phyloP scores from a whole-genome alignment of 768 basidiomycete genomes.

The Panellus pusillus region DNA sequence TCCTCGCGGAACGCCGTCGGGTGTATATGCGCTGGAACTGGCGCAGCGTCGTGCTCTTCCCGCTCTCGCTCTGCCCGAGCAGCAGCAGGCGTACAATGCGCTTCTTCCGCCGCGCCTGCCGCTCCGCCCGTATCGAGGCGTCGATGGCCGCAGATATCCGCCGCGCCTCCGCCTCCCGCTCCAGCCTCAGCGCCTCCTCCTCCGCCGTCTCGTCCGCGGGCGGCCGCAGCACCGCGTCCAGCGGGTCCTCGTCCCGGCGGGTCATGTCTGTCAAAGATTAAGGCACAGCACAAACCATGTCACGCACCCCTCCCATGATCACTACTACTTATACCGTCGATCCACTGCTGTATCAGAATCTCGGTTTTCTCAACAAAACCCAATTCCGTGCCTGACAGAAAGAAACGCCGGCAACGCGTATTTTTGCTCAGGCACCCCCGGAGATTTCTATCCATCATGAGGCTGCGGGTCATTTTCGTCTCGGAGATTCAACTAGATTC shows the following conservation, averaged over 20 bases:
- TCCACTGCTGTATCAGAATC: too few species aligned
- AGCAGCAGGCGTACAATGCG: conserved; percentile 71
- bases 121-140: conserved; percentile 64
- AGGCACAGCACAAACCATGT: too few species aligned
- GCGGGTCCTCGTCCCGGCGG: conserved; percentile 45
- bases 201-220: conserved; percentile 56
- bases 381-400: too few species aligned
- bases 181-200: conserved; percentile 44
- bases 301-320: too few species aligned
- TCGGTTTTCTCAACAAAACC: too few species aligned
- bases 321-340: too few species aligned
- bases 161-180: conserved; percentile 56
- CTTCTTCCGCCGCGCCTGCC: conserved; percentile 63
- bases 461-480: too few species aligned
- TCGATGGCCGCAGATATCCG: conserved; percentile 60
- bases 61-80: conserved; percentile 82
- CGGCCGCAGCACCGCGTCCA: conserved; percentile 54
- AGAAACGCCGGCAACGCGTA: too few species aligned
- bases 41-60: conserved; percentile 70
- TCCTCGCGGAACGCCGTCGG: conserved; percentile 76
- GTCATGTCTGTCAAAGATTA: too few species aligned
- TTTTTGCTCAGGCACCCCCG: too few species aligned
- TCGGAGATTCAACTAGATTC: too few species aligned
- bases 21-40: conserved; percentile 79
- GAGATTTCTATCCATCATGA: too few species aligned